Percentiles rank a stretch among this genome's conserved stretches.
Conservation (phyloP, 2,329 filamentous ascomycete genomes). For the Cytospora mali region DNA sequence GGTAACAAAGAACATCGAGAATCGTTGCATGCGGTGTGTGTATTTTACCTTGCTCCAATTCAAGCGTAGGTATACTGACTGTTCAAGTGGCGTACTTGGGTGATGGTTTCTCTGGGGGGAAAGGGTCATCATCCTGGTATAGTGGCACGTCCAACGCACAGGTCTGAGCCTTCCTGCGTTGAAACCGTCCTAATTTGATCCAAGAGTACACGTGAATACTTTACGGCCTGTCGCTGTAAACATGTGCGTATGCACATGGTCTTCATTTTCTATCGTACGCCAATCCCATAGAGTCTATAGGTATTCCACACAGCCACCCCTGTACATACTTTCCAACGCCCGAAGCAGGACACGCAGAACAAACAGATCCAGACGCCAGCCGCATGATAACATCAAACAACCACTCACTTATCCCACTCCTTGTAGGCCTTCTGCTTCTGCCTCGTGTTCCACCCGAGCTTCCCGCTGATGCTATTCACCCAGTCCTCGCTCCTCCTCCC, state of each 20-base stretch:
- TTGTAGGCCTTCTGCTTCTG: conserved; percentile 71
- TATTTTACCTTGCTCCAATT: background rate
- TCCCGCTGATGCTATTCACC: conserved; percentile 79
- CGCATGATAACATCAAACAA: background rate
- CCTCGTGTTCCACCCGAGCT: conserved; percentile 79
- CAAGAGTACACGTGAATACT: background rate
- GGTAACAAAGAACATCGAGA: background rate
- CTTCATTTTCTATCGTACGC: background rate
- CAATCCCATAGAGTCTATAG: background rate
- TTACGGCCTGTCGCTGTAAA: background rate
- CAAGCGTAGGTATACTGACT: background rate
- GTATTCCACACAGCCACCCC: background rate
- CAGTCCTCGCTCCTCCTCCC: conserved; percentile 74
- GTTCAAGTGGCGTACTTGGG: background rate
- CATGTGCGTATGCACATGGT: background rate
- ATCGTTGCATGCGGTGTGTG: background rate
- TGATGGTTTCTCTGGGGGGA: background rate
- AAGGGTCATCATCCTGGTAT: background rate
- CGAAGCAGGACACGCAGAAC: background rate
- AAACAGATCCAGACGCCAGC: background rate
- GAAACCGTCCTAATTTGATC: background rate
- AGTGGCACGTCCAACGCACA: background rate
- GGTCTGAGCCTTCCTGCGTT: background rate
- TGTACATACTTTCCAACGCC: background rate
- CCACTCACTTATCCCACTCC: conserved; percentile 42